These are phyloP conservation scores for Gossypium schwendimanii DNA, from an alignment of 441 rosid species.

Conservation along the genomic window DNA sequence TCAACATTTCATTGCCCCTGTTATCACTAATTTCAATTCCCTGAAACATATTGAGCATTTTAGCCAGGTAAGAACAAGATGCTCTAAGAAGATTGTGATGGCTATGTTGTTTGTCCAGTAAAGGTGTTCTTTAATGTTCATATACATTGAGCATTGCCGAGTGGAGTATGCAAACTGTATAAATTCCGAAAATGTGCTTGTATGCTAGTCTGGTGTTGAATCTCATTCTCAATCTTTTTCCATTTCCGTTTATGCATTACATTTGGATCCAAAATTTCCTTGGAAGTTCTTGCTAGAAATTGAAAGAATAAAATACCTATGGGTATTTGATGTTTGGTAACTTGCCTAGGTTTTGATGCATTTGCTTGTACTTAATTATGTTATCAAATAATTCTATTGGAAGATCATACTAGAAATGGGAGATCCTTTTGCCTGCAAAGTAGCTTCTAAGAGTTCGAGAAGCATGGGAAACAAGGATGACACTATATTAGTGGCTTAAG, in stretches of 20 bases:
- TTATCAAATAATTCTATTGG: neutral
- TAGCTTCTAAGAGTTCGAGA: neutral
- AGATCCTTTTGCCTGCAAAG: neutral
- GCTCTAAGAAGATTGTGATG: neutral
- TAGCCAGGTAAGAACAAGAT: neutral
- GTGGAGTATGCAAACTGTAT: neutral
- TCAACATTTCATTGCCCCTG: too few relatives aligned
- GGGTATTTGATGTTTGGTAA: neutral
- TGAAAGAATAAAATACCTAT: neutral
- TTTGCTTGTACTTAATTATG: neutral
- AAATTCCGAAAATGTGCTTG: neutral
- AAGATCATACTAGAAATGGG: neutral
- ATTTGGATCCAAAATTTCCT: neutral
- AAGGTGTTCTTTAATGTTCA: neutral
- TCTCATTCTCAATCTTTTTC: neutral
- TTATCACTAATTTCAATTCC: too few relatives aligned
- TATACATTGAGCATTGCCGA: neutral
- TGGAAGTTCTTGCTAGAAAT: neutral
- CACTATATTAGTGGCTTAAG: neutral
- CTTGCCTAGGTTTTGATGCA: neutral
- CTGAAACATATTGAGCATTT: neutral
- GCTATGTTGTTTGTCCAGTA: neutral
- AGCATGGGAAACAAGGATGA: neutral
- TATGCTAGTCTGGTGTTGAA: neutral
- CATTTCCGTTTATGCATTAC: neutral